Base-by-base conservation (phyloP, 2,329 filamentous ascomycete genomes). In the Sporothrix schenckii region DNA sequence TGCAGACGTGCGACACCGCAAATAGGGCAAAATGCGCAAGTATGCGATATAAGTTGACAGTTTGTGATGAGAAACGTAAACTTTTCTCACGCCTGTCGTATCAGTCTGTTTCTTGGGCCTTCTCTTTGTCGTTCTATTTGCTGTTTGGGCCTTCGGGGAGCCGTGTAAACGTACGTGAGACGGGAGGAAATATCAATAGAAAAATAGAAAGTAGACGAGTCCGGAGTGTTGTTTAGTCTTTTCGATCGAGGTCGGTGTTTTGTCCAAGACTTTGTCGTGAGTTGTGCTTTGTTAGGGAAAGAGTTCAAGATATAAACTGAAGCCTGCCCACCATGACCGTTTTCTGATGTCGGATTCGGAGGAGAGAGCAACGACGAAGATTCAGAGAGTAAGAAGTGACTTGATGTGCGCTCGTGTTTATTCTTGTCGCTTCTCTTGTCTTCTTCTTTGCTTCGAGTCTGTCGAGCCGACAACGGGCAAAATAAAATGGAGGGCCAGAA, bases 81-180 rank as follows among this genome's bases (percentile, higher is more conserved):
- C 54, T n/a, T 30, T 69, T 69, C 68, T 53, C 56, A 69, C 68
- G 53, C 68, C 49, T 50, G n/a, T 21, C 27, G 65, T 27, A 54
- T 21, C 41, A 16, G 41, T 50, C 9, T 21, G 16, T n/a, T n/a
- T 19, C 27, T 24, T 53, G 19, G 10, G 34, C n/a, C 27, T 44
- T 47, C 21, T 47, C 13, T 61, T 27, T 47, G 19, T 44, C 21
- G 58, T 27, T 53, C 49, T 60, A 13, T 60, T 60, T 5, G 54
- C 27, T 1, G 13, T 19, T 60, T 60, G 7, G 30, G n/a, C 21
- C 34, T 27, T 47, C 58, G 58, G 34, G 24, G 47, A 47, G 39
- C 58, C 39, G 39, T 34, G 34, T 61, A 13, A 39, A 44, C 39
- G 21, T 47, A 39, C 39, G 39, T 47, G 14, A 67, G 49, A 67